Evolutionary conservation across 441 rosid species (phyloP), one percentile per base, ranked within the genome.

Genomic region (Viola pubescens): DNA sequence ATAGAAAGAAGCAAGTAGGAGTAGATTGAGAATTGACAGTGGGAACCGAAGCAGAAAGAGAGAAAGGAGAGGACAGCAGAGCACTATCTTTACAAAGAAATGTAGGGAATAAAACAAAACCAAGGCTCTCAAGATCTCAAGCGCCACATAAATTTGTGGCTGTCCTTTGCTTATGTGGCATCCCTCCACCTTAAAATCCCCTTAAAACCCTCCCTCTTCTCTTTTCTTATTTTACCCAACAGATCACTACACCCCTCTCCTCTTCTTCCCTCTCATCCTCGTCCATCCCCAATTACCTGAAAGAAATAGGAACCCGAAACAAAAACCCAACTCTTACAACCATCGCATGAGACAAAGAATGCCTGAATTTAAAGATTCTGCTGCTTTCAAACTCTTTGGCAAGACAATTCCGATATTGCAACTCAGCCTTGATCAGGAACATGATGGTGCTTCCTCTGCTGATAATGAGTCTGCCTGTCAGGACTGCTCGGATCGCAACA

Each of bases 121-220:
- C 78, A 78, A 81, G 75, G 75, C 76, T 80, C 70, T 77, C 67
- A 67, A 76, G 75, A 77, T 80, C 70, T 77, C 67, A 67, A 58
- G 72, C 65, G 67, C 85, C 85, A 75, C 80, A 66, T 48, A 66
- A 72, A 71, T 78, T 79, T 79, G 95, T 88, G 91, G 91, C 82
- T 83, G 39, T 14, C 59, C 68, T 53, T 62, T 62, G 64, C 74
- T 79, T 71, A 79, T 43, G 77, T 82, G 88, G 76, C 80, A 59
- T 68, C 66, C 62, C 62, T 52, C 61, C 62, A 63, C 61, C 71
- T 60, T 56, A 39, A 8, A 41, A 55, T 6, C 45, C 9, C 7
- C 58, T 49, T 57, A 58, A 46, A 10, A 54, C 56, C 37, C 49
- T 42, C 41, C 54, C 55, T 42, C 69, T 50, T 51, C 49, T 38